Evolutionary conservation across 306 rosid species (phyloP).

Genomic region (Quillaja saponaria): DNA sequence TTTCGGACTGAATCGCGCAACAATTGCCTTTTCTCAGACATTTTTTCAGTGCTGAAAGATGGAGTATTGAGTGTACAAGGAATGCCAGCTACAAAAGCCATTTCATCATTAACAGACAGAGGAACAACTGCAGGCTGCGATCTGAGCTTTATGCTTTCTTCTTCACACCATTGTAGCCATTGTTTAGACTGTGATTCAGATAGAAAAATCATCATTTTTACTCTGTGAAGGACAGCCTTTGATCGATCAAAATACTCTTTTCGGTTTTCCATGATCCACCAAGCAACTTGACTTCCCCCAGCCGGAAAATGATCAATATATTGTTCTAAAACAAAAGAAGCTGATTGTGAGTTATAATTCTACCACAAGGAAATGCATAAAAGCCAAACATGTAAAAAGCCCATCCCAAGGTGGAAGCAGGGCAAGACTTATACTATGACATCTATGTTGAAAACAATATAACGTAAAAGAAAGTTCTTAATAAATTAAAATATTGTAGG

Average conservation of each 20-base stretch:
- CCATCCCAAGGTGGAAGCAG: constrained; percentile 11
- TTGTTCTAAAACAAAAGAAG: constrained; percentile 48
- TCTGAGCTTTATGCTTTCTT: constrained; percentile 64
- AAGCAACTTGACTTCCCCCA: constrained; percentile 80
- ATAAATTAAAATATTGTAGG: constrained; percentile 5
- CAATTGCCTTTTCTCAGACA: constrained; percentile 59
- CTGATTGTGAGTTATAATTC: not conserved
- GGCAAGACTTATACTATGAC: constrained; percentile 8
- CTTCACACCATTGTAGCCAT: constrained; percentile 82
- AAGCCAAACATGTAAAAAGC: constrained; percentile 5
- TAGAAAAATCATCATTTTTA: constrained; percentile 65
- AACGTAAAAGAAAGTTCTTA: not conserved
- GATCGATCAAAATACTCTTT: constrained; percentile 84
- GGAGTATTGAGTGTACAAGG: constrained; percentile 81
- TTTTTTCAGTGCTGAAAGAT: constrained; percentile 51
- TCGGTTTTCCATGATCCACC: constrained; percentile 98
- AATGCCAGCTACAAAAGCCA: constrained; percentile 81
- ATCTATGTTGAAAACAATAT: constrained; percentile 8
- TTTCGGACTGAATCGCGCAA: constrained; percentile 65
- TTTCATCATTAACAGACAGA: constrained; percentile 77
- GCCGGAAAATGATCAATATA: constrained; percentile 74
- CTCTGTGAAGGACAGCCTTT: constrained; percentile 63
- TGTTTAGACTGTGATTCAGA: constrained; percentile 77
- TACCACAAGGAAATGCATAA: not conserved
- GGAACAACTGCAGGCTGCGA: constrained; percentile 69